These are phyloP conservation scores for Keithomyces neogunnii DNA, from an alignment of 2,329 filamentous ascomycete genomes.

Conservation along the genomic window DNA sequence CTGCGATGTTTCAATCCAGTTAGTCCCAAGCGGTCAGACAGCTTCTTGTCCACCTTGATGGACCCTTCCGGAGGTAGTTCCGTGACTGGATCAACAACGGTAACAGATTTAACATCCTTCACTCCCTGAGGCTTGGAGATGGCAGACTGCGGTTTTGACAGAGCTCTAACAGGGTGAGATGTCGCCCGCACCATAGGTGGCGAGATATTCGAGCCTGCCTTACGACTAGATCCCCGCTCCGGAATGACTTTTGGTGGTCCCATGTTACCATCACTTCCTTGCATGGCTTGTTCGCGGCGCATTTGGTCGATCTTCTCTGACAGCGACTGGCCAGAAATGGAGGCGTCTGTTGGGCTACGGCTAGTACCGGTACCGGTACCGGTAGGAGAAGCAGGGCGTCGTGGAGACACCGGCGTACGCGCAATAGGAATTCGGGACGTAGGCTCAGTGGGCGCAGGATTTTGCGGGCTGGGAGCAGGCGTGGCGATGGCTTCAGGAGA, in stretches of 20 bases:
- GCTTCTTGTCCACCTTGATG: slow-evolving; percentile 59
- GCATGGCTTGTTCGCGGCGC: slow-evolving; percentile 36
- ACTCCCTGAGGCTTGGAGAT: slow-evolving; percentile 31
- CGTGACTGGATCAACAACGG: slow-evolving; percentile 10
- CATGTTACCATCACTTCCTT: slow-evolving; percentile 15
- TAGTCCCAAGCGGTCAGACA: slow-evolving; percentile 64
- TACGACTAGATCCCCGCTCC: slow-evolving; percentile 34
- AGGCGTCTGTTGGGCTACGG: slow-evolving; percentile 11
- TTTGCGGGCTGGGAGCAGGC: slow-evolving; percentile 11
- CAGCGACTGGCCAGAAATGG: slow-evolving; percentile 19
- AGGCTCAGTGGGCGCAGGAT: not conserved
- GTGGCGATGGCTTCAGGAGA: slow-evolving; percentile 18
- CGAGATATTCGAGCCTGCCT: slow-evolving; percentile 35
- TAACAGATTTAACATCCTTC: slow-evolving; percentile 25
- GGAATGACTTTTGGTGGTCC: slow-evolving; percentile 16
- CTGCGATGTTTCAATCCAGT: slow-evolving; percentile 52
- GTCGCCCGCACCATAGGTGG: slow-evolving; percentile 45
- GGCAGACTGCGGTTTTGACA: slow-evolving; percentile 37
- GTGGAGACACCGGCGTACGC: slow-evolving; percentile 4
- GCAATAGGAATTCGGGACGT: not conserved
- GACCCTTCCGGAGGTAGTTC: slow-evolving; percentile 27
- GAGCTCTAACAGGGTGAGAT: slow-evolving; percentile 40
- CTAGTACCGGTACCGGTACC: slow-evolving; percentile 7
- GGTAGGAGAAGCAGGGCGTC: slow-evolving; percentile 15
- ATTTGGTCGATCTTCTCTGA: slow-evolving; percentile 42